Base-by-base conservation (phyloP, 1,284 basidiomycete species). In the Ustilago bromivora region DNA sequence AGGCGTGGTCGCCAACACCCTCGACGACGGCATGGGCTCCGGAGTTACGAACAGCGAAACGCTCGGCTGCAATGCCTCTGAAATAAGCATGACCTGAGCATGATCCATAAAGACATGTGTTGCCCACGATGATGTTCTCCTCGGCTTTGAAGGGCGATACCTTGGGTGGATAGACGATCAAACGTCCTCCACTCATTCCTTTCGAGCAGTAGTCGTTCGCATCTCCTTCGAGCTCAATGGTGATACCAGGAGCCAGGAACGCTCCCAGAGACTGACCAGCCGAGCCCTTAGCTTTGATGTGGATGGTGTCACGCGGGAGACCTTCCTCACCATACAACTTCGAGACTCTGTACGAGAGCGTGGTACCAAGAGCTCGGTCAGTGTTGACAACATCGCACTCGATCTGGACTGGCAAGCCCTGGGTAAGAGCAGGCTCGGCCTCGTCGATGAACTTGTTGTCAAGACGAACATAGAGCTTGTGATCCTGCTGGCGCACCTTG, bases 381-480 rank as follows among this genome's bases (percentile, higher is more conserved):
- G 82, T 84, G 79, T 84, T 84, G 63, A 83, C 82, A 28, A 84
- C 82, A 19, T 84, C 79, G 68, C 82, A 84, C 5, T 83, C 82
- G 68, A 84, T 83, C 65, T 76, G 76, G 52, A 84, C 82, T n/a
- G 82, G 82, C 57, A 84, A 53, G 31, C 82, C 82, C 65, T 82
- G 58, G 34, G 74, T 75, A 6, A 84, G 76, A 3, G 82, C 81
- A 28, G 81, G 81, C 72, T 84, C 82, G 38, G 82, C 79, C 71
- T 84, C 82, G 58, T 83, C 81, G 64, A 83, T 82, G 67, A 84
- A 82, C 69, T 84, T 84, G 82, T 84, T 84, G 77, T 84, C 82
- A 15, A 84, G 74, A 41, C 82, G 82, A 11, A 83, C 67, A 73
- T 84, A 83, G 32, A 84, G 79, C 65, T 76, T 75, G 82, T 84